These are phyloP conservation scores for Alnus glutinosa DNA, from an alignment of 306 rosid genomes.

Conservation along the genomic window DNA sequence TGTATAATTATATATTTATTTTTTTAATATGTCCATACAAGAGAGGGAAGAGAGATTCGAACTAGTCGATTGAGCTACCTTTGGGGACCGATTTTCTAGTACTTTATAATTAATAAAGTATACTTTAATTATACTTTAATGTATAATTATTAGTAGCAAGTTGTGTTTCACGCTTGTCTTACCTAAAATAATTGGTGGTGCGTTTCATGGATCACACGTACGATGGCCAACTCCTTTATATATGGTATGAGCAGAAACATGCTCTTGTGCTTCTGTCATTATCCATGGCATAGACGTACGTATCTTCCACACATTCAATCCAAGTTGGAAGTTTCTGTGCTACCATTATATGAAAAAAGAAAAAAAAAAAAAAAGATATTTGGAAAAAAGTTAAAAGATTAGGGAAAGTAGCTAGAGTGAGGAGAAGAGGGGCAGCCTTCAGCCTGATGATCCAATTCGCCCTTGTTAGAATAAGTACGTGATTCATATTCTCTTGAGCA, in stretches of 20 bases:
- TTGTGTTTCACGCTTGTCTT: background rate
- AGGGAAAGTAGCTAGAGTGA: too few relatives aligned
- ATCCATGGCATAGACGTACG: background rate
- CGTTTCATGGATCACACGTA: background rate
- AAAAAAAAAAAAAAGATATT: too few relatives aligned
- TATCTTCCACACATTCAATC: background rate
- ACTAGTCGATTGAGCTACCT: too few relatives aligned
- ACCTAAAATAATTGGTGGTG: background rate
- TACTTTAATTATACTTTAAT: background rate
- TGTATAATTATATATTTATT: too few relatives aligned
- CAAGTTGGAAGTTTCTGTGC: background rate
- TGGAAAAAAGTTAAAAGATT: too few relatives aligned
- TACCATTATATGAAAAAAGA: background rate
- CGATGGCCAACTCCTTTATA: background rate
- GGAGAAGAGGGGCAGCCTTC: too few relatives aligned
- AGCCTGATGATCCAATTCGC: too few relatives aligned
- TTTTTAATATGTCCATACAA: too few relatives aligned
- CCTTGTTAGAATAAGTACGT: too few relatives aligned
- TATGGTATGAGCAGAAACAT: background rate
- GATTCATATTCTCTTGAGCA: too few relatives aligned
- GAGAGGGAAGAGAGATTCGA: too few relatives aligned
- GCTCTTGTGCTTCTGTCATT: too few relatives aligned
- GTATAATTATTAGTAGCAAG: background rate
- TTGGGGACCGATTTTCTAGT: background rate
- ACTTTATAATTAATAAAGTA: background rate